A percentile compares a stretch with the other conserved stretches of the same genome.
phyloP scores from a whole-genome alignment of 371 early-diverging fungal genomes.

The Haplosporangium sp. region DNA sequence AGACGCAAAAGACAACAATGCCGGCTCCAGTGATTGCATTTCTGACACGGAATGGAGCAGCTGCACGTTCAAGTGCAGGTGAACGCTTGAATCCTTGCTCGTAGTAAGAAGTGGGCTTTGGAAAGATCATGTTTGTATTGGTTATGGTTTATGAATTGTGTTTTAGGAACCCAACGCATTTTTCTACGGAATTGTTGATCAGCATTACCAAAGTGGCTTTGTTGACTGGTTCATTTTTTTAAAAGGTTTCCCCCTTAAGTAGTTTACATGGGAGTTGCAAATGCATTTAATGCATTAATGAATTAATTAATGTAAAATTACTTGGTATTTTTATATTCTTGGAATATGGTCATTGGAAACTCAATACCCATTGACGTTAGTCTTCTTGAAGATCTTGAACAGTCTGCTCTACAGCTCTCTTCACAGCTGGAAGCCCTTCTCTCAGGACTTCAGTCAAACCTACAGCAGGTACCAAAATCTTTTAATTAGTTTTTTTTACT shows the following conservation, averaged over 20 bases:
- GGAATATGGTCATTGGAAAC: slow-evolving; percentile 41
- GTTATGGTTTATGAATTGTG: not conserved
- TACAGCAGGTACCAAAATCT: slow-evolving; percentile 18
- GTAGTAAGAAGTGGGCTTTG: slow-evolving; percentile 54
- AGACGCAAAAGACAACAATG: slow-evolving; percentile 35
- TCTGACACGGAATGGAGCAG: slow-evolving; percentile 52
- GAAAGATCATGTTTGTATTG: slow-evolving; percentile 40
- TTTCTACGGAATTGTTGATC: not conserved
- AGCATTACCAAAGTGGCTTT: not conserved
- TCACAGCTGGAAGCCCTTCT: slow-evolving; percentile 45
- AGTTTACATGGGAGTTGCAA: no score
- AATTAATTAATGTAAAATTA: no score
- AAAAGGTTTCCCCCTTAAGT: no score
- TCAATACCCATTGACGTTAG: slow-evolving; percentile 53
- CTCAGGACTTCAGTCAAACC: slow-evolving; percentile 28
- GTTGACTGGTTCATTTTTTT: not conserved
- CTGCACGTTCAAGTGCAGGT: slow-evolving; percentile 50
- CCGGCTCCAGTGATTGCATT: slow-evolving; percentile 46
- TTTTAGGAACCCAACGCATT: no score
- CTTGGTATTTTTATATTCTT: no score
- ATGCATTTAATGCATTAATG: no score
- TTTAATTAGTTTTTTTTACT: no score
- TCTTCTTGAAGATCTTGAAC: slow-evolving; percentile 50
- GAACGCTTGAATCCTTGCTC: slow-evolving; percentile 55
- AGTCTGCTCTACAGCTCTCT: slow-evolving; percentile 42